phyloP scores from a whole-genome alignment of 441 rosid species.

The Melastoma candidum region DNA sequence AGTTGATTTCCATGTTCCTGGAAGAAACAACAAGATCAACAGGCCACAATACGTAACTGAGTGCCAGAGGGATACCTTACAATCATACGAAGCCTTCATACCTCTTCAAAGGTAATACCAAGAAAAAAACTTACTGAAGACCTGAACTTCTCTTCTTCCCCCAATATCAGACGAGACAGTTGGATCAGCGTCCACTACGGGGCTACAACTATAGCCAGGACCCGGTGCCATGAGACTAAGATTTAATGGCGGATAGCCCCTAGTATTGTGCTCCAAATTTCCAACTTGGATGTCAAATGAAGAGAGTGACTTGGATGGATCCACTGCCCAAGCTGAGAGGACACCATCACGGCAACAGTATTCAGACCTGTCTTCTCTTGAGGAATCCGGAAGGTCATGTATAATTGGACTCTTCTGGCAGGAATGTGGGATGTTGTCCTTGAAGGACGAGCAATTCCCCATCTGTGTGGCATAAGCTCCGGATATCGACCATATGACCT shows the following conservation, averaged over 20 bases:
- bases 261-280: conserved; percentile 20
- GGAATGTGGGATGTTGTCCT: conserved; percentile 28
- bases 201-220: conserved; percentile 48
- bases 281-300: conserved; percentile 38
- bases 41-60: no score
- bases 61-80: no score
- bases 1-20: conserved; percentile 62
- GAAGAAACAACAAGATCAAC: conserved; percentile 2
- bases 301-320: conserved; percentile 38
- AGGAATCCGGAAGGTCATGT: conserved; percentile 31
- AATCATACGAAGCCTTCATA: no score
- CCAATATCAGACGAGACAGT: conserved; percentile 30
- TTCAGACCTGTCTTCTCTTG: conserved; percentile 19
- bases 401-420: conserved; percentile 37
- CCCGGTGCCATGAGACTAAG: conserved; percentile 42
- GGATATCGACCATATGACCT: conserved; percentile 32
- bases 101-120: no score
- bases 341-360: conserved; percentile 37
- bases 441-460: conserved; percentile 37
- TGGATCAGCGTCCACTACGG: conserved; percentile 27
- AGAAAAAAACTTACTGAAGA: conserved; percentile 29
- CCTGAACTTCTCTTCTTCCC: conserved; percentile 43
- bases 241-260: conserved; percentile 25
- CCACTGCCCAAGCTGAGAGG: conserved; percentile 40
- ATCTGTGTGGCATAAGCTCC: conserved; percentile 47